Evolutionary conservation across 225 moss, liverwort and hornwort genomes (phyloP).

Genomic region (Anthoceros angustus): DNA sequence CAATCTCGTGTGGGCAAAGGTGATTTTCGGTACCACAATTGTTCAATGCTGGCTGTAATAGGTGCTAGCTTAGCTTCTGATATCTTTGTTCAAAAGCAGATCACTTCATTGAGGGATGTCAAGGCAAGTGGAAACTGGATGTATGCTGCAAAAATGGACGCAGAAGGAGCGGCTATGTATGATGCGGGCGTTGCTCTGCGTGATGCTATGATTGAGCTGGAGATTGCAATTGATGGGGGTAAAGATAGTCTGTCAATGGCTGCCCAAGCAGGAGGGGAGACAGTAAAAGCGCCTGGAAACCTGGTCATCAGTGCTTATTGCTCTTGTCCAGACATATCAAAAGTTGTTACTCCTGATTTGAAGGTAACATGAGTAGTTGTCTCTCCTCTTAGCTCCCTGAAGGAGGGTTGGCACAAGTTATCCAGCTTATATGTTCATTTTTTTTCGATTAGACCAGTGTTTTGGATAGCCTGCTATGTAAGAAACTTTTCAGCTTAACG

Average conservation of each 20-base stretch:
- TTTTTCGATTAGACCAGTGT: background rate
- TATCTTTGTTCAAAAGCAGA: slow-evolving; percentile 20
- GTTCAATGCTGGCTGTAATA: background rate
- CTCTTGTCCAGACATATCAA: slow-evolving; percentile 89
- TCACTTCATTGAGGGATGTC: slow-evolving; percentile 77
- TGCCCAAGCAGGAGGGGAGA: slow-evolving; percentile 91
- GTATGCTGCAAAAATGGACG: slow-evolving; percentile 95
- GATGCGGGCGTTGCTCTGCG: slow-evolving; percentile 82
- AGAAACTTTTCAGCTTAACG: background rate
- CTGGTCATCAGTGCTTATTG: slow-evolving; percentile 99
- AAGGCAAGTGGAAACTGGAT: slow-evolving; percentile 99
- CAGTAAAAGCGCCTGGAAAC: slow-evolving; percentile 93
- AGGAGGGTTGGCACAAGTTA: too few species aligned
- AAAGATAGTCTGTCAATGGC: slow-evolving; percentile 99
- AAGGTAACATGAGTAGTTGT: slow-evolving; percentile 31
- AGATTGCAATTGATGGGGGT: slow-evolving; percentile 90
- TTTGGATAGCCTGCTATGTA: background rate
- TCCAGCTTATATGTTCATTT: too few species aligned
- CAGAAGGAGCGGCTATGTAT: slow-evolving; percentile 95
- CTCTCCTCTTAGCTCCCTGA: too few species aligned
- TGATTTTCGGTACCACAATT: slow-evolving; percentile 6
- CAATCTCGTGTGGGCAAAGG: slow-evolving; percentile 99
- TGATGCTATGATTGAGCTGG: slow-evolving; percentile 83
- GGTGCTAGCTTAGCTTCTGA: background rate
- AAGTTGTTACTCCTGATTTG: slow-evolving; percentile 87